These are phyloP conservation scores for Gryganskiella cystojenkinii DNA, from an alignment of 192 early-diverging fungal genomes.

Conservation along the genomic window DNA sequence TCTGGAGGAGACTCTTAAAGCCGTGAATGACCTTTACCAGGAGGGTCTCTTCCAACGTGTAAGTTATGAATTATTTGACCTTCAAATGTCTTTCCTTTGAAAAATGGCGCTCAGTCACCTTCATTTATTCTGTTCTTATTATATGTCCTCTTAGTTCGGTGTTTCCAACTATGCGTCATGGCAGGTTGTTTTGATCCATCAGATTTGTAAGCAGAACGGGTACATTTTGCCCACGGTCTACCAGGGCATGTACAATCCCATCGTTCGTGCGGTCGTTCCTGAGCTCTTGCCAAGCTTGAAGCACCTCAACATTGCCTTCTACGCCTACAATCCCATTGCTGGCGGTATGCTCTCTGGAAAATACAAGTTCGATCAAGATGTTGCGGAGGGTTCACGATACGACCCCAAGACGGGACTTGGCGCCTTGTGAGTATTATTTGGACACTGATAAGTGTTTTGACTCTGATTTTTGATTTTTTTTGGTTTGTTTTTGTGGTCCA, in stretches of 20 bases:
- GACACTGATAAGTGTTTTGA: too few species aligned
- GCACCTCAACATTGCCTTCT: constrained; percentile 64
- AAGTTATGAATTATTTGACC: too few species aligned
- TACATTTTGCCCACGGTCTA: constrained; percentile 43
- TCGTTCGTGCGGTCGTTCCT: constrained; percentile 22
- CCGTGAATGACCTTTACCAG: constrained; percentile 64
- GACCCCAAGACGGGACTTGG: constrained; percentile 44
- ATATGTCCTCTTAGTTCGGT: constrained; percentile 25
- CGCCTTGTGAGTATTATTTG: constrained; percentile 52
- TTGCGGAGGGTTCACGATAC: constrained; percentile 8
- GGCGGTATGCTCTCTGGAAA: constrained; percentile 27
- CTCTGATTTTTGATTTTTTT: not conserved
- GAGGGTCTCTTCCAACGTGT: constrained; percentile 53
- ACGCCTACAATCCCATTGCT: constrained; percentile 69
- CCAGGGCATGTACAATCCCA: constrained; percentile 38
- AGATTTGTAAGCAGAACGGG: constrained; percentile 32
- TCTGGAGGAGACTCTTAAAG: constrained; percentile 53
- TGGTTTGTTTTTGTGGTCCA: not conserved
- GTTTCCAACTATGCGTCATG: constrained; percentile 32
- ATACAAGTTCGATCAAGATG: constrained; percentile 14
- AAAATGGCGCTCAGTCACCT: too few species aligned
- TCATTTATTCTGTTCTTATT: too few species aligned
- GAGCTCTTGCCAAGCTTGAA: constrained; percentile 70
- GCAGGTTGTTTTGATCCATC: constrained; percentile 29
- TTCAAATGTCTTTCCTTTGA: too few species aligned